Evolutionary conservation across 148 eudicot genomes (phyloP), one percentile per base, ranked within the genome.

Genomic region (Bassia scoparia): DNA sequence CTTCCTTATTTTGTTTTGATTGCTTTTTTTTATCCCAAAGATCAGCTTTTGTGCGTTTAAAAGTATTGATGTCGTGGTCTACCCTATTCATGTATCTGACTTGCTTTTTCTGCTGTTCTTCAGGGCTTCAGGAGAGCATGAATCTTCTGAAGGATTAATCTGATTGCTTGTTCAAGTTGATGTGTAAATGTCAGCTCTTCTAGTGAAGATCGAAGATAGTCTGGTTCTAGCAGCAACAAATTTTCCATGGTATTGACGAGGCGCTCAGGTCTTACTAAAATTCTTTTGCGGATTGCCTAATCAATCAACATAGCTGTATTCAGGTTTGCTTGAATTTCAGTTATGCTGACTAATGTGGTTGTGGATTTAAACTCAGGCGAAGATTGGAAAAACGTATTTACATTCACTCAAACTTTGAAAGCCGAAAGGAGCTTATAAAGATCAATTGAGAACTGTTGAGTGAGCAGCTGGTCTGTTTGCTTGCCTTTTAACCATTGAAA

Each of bases 101-200:
- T 7, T 2, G 10, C 30, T 69, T 77, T n/a, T 10, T 37, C 14
- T 76, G 31, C 38, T 7, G 33, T 73, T 59, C 53, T 76, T 43
- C 83, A 95, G 99, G 86, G 99, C 97, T 79, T 95, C 99, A 41
- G 99, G 99, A 70, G 99, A 95, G 80, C 99, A 95, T 75, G 99
- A 95, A 78, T 95, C 99, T 77, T 95, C 99, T 23, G 99, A 76
- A 89, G 99, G 82, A 97, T 95, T 69, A 95, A 76, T 95, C 99
- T 77, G 99, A 95, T 86, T 95, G 73, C 91, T 95, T 72, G 99
- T 95, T 81, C 99, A 95, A n/a, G 96, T 95, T 59, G 99, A 95
- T 83, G 99, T 70, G 99, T 90, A 31, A 95, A 80, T 81, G 86
- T 82, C 72, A 84, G 90, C 73, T 61, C 83, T 75, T 85, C 96